Base-by-base conservation (phyloP, 192 early-diverging fungal species). In the Jimgerdemannia flammicorona region DNA sequence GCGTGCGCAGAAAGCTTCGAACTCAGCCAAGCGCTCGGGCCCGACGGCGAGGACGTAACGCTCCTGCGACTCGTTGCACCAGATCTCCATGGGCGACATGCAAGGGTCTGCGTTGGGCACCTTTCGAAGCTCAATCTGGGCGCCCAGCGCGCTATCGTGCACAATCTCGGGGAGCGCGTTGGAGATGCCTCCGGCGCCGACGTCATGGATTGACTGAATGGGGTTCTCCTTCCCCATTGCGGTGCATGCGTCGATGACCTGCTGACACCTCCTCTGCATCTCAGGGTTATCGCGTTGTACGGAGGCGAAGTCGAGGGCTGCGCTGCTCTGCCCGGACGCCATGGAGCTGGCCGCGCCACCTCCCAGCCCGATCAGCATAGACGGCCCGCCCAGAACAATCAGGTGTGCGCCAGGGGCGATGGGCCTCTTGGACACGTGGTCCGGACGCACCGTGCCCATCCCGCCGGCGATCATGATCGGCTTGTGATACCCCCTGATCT, bases 31-130 rank as follows among this genome's bases (percentile, higher is more conserved):
- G 69, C 85, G 87, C 70, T 91, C 88, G 3, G 91, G 88, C 49
- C 80, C 71, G 3, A 99, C 91, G 2, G 97, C 97, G 72, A 98
- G 82, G n/a, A 99, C 98, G 76, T 99, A 99, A 69, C 98, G 92
- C 81, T 99, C 98, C 84, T 99, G 98, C 64, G 94, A 91, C 84
- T 99, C 98, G 66, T 99, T 99, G 86, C 98, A 99, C 98, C 98
- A 99, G 66, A 99, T 97, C 81, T 99, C 98, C 98, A 99, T 98
- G n/a, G 98, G 98, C 67, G 94, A 96, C 93, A 99, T 93, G 69
- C 91, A 82, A 10, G 90, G 87, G 75, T 99, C 98, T 76, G 95
- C 97, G 73, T 89, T 91, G 29, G 94, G 96, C 67, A 99, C 92
- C 49, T 93, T 89, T 44, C 97, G 94, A 43, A 99, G 81, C 85